Base-by-base conservation (phyloP, 305 asterid genomes). In the Plantago coronopus region DNA sequence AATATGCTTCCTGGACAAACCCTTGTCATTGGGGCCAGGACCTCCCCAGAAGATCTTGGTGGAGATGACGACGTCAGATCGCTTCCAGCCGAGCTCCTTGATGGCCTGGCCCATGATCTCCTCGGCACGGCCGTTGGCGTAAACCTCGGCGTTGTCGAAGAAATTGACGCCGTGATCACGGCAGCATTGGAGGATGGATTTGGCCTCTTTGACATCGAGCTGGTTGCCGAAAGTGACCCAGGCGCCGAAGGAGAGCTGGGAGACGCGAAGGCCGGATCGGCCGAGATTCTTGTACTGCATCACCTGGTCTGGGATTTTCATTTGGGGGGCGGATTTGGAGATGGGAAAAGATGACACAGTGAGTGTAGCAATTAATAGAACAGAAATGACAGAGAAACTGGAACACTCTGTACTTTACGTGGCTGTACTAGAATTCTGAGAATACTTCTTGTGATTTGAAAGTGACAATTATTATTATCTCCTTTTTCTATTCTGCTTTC, bases 11-110 rank as follows among this genome's bases (percentile, higher is more conserved):
- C 99, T 74, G 1, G 97, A 89, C 29, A 89, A 57, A n/a, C 99
- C 97, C 76, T 87, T 93, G 66, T 89, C 97, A 48, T 93, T 93
- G 0, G 97, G 97, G 27, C 97, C 99, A 7, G 91, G 71, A 2
- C 99, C 97, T 3, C 99, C 99, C 99, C 99, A 93, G 78, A 93
- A 93, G 71, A 93, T 82, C 94, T 93, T 93, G n/a, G 99, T 93
- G 58, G 96, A 83, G 44, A 93, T 64, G 17, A 93, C 99, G 18
- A 93, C 50, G 59, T 93, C 99, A 20, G 93, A 83, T 61, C 99
- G 64, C 81, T 89, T 89, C 97, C 96, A 93, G 0, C 99, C 99
- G 8, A 93, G 83, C 68, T 89, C 96, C 69, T 86, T 79, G 21
- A 89, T 87, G 1, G 99, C 97, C 64, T 89, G 97, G 1, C 99